These are phyloP conservation scores for Cladosporium sp. DNA, from an alignment of 2,329 filamentous ascomycete genomes.

Conservation along the genomic window DNA sequence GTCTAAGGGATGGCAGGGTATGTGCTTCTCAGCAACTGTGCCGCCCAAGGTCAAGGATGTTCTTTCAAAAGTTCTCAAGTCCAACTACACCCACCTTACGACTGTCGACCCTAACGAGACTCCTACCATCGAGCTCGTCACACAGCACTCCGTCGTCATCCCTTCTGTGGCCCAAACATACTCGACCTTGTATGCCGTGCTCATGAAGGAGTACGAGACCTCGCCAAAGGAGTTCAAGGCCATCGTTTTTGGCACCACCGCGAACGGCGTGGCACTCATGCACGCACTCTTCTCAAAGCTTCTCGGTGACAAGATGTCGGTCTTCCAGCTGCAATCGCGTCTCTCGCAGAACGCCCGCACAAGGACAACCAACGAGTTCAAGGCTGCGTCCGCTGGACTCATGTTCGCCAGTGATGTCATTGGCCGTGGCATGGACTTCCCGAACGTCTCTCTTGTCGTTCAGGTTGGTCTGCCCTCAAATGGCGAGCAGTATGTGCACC, in stretches of 20 bases:
- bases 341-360: constrained; percentile 41
- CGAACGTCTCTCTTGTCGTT: constrained; percentile 91
- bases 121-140: constrained; percentile 46
- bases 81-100: constrained; percentile 39
- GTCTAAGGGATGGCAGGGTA: constrained; percentile 45
- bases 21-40: constrained; percentile 47
- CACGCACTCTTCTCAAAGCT: constrained; percentile 34
- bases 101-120: constrained; percentile 43
- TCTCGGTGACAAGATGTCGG: constrained; percentile 34
- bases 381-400: constrained; percentile 43
- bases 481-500: constrained; percentile 72
- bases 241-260: constrained; percentile 46
- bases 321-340: constrained; percentile 43
- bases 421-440: constrained; percentile 92
- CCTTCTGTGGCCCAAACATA: constrained; percentile 41
- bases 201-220: constrained; percentile 40
- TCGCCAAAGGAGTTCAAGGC: constrained; percentile 40
- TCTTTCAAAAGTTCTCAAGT: constrained; percentile 41
- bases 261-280: constrained; percentile 43
- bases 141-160: constrained; percentile 44
- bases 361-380: constrained; percentile 42
- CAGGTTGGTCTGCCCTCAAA: constrained; percentile 60
- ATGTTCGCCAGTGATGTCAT: constrained; percentile 66
- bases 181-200: constrained; percentile 41
- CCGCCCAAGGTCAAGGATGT: constrained; percentile 43